Evolutionary conservation across 768 basidiomycete species (phyloP).

Genomic region (Lactarius quietus): DNA sequence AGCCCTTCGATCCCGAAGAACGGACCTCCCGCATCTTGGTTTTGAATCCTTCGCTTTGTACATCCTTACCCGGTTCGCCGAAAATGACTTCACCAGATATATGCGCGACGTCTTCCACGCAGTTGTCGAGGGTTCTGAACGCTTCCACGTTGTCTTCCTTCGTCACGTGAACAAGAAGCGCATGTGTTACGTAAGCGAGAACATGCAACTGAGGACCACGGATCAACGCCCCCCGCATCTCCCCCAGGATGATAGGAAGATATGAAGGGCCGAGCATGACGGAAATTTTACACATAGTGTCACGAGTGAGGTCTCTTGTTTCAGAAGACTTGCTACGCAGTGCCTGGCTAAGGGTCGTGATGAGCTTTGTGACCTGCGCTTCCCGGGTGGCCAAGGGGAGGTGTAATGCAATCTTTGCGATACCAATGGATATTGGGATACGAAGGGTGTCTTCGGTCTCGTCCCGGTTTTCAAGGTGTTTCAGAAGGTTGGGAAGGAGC

Average conservation of each 20-base stretch:
- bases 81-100: slow-evolving; percentile 89
- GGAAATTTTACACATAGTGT: slow-evolving; percentile 78
- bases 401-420: slow-evolving; percentile 77
- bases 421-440: slow-evolving; percentile 84
- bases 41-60: slow-evolving; percentile 85
- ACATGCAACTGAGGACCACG: slow-evolving; percentile 96
- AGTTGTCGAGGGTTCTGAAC: slow-evolving; percentile 68
- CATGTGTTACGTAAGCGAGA: slow-evolving; percentile 79
- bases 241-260: slow-evolving; percentile 68
- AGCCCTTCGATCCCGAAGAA: slow-evolving; percentile 72
- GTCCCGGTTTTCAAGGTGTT: slow-evolving; percentile 79
- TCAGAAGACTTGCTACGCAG: slow-evolving; percentile 94
- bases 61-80: slow-evolving; percentile 89
- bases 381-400: slow-evolving; percentile 63
- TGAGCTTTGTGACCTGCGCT: slow-evolving; percentile 65
- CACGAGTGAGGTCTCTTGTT: slow-evolving; percentile 80
- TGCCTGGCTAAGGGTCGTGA: slow-evolving; percentile 85
- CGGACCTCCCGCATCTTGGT: slow-evolving; percentile 93
- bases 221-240: slow-evolving; percentile 77
- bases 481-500: slow-evolving; percentile 75
- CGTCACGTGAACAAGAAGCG: slow-evolving; percentile 78
- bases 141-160: slow-evolving; percentile 48
- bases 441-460: slow-evolving; percentile 80
- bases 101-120: slow-evolving; percentile 74
- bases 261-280: slow-evolving; percentile 68